Conservation (phyloP, 2,329 filamentous ascomycete species). For the Penicillium corylophilum region DNA sequence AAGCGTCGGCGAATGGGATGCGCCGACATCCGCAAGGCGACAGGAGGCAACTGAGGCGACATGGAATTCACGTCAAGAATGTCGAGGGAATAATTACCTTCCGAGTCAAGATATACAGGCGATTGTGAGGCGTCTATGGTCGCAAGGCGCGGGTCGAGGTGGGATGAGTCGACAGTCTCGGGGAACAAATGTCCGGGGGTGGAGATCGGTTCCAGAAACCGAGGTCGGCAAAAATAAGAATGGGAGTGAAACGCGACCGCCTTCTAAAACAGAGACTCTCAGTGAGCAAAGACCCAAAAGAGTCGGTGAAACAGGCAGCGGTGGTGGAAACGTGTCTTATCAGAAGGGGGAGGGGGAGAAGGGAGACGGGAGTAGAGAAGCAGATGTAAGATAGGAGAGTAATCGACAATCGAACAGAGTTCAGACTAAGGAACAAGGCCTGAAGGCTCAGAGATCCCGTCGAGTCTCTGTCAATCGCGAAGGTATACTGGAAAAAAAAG, state of each 20-base stretch:
- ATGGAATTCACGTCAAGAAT: background rate
- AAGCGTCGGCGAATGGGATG: slow-evolving; percentile 15
- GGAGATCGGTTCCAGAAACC: slow-evolving; percentile 11
- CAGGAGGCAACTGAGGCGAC: slow-evolving; percentile 13
- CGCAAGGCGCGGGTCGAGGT: background rate
- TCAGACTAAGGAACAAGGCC: background rate
- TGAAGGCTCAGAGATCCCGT: background rate
- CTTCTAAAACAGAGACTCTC: slow-evolving; percentile 3
- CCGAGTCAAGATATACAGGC: background rate
- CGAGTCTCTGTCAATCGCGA: slow-evolving; percentile 1
- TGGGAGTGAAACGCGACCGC: background rate
- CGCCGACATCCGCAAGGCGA: slow-evolving; percentile 11
- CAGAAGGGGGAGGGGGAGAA: slow-evolving; percentile 1
- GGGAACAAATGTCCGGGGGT: slow-evolving; percentile 14
- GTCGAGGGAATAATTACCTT: slow-evolving; percentile 11
- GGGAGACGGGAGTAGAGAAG: slow-evolving; percentile 5
- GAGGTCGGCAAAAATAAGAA: background rate
- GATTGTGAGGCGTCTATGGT: background rate
- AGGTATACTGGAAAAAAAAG: slow-evolving; percentile 1
- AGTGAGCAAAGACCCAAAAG: slow-evolving; percentile 6
- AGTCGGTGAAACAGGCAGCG: slow-evolving; percentile 1
- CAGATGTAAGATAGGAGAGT: slow-evolving; percentile 1
- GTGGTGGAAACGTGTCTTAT: slow-evolving; percentile 6
- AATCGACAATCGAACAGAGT: slow-evolving; percentile 3
- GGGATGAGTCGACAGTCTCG: slow-evolving; percentile 19